These are phyloP conservation scores for Paecilomyces fulvus DNA, from an alignment of 2,329 filamentous ascomycete species.

Conservation along the genomic window DNA sequence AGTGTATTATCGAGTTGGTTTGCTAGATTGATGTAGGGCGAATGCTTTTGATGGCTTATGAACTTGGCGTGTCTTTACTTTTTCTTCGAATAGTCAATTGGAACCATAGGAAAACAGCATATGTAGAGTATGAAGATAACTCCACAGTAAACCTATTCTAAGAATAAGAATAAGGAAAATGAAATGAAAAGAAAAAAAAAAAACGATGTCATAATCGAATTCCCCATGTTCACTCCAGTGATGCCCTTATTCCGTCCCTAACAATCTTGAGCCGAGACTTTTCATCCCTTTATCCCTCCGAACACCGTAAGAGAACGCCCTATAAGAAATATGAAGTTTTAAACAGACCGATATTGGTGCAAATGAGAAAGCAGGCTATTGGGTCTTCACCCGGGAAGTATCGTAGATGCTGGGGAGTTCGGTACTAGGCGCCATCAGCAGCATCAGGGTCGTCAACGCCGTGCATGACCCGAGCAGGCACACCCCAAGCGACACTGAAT, in stretches of 20 bases:
- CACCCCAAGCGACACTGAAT: conserved; percentile 30
- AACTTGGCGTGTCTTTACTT: background rate
- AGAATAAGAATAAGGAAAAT: background rate
- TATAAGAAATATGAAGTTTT: background rate
- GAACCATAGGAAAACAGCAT: no score
- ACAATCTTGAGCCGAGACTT: background rate
- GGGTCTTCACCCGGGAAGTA: background rate
- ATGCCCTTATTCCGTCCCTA: background rate
- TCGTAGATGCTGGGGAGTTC: background rate
- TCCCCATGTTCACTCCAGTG: conserved; percentile 2
- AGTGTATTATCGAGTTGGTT: background rate
- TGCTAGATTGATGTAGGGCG: background rate
- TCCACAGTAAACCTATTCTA: background rate
- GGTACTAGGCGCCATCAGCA: background rate
- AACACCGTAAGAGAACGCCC: background rate
- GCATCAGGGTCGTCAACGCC: conserved; percentile 6
- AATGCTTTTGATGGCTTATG: background rate
- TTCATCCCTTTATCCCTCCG: background rate
- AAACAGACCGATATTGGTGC: background rate
- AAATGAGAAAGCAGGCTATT: background rate
- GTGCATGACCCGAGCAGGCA: conserved; percentile 27
- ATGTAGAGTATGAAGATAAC: no score
- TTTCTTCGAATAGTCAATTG: no score
- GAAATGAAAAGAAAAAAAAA: background rate
- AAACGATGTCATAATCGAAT: conserved; percentile 5